Conservation (phyloP, 2,329 filamentous ascomycete species). For the Aureobasidium zeae region DNA sequence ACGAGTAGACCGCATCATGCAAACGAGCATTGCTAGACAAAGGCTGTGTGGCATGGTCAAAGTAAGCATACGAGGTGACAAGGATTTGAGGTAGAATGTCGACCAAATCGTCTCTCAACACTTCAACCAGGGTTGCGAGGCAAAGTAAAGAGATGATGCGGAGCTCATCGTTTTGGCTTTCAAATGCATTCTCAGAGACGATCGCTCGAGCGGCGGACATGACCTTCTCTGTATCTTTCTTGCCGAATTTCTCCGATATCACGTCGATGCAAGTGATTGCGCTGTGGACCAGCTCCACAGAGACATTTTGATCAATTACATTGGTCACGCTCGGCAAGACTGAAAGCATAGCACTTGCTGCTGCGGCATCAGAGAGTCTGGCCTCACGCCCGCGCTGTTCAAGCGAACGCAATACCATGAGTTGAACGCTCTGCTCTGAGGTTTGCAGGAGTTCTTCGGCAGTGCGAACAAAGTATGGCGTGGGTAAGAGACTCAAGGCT, state of each 20-base stretch:
- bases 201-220: slow-evolving; percentile 67
- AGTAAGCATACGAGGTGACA: slow-evolving; percentile 60
- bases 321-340: slow-evolving; percentile 72
- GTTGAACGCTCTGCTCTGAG: slow-evolving; percentile 61
- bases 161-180: slow-evolving; percentile 61
- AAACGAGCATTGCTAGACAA: slow-evolving; percentile 52
- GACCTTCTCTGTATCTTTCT: slow-evolving; percentile 73
- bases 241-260: slow-evolving; percentile 90
- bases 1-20: slow-evolving; percentile 72
- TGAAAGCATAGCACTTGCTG: slow-evolving; percentile 61
- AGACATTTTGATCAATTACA: slow-evolving; percentile 63
- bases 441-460: slow-evolving; percentile 72
- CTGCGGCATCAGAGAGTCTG: slow-evolving; percentile 56
- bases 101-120: slow-evolving; percentile 76
- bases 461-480: slow-evolving; percentile 79
- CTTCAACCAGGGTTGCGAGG: slow-evolving; percentile 79
- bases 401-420: slow-evolving; percentile 71
- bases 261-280: slow-evolving; percentile 85
- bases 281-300: slow-evolving; percentile 70
- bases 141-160: slow-evolving; percentile 80
- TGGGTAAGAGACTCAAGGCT: slow-evolving; percentile 75
- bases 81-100: slow-evolving; percentile 71
- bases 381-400: slow-evolving; percentile 69
- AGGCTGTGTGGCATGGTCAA: slow-evolving; percentile 52
- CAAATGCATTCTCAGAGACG: slow-evolving; percentile 65